phyloP scores from a whole-genome alignment of 2,329 filamentous ascomycete genomes.

The Paecilomyces variotii region DNA sequence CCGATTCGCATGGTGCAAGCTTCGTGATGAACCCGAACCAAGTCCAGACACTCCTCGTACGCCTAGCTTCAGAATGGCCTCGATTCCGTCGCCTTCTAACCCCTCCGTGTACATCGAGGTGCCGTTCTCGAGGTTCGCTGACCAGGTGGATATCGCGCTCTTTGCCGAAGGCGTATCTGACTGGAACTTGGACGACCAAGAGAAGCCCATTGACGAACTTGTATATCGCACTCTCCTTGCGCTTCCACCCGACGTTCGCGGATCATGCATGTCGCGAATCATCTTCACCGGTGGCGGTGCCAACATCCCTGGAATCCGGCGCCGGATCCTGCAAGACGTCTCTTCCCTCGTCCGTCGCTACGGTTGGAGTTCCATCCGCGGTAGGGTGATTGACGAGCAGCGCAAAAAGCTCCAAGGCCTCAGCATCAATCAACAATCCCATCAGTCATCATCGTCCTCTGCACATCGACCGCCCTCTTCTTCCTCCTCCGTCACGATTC shows the following conservation, averaged over 20 bases:
- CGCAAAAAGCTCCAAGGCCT: slow-evolving; percentile 38
- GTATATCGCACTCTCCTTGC: slow-evolving; percentile 68
- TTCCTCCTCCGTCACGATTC: neutral
- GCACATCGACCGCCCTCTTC: slow-evolving; percentile 6
- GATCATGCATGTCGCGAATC: slow-evolving; percentile 80
- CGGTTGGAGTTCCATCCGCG: slow-evolving; percentile 71
- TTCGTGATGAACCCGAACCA: neutral
- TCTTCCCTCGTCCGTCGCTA: slow-evolving; percentile 55
- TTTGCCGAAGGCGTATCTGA: slow-evolving; percentile 51
- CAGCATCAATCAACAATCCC: slow-evolving; percentile 18
- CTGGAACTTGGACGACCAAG: slow-evolving; percentile 73
- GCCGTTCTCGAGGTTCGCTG: slow-evolving; percentile 61
- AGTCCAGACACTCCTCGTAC: slow-evolving; percentile 2
- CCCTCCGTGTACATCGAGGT: slow-evolving; percentile 46
- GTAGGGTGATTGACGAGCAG: slow-evolving; percentile 52
- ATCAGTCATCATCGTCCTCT: slow-evolving; percentile 7
- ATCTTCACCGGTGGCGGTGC: slow-evolving; percentile 78
- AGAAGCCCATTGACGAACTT: slow-evolving; percentile 67
- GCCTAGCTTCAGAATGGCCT: slow-evolving; percentile 29
- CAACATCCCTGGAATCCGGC: slow-evolving; percentile 68
- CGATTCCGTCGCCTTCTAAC: slow-evolving; percentile 37
- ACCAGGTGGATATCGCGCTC: slow-evolving; percentile 67
- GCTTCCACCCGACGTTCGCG: slow-evolving; percentile 73
- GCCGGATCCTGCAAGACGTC: slow-evolving; percentile 69
- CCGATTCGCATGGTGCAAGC: slow-evolving; percentile 70